Percentiles rank a stretch among this genome's conserved stretches.
phyloP scores from a whole-genome alignment of 2,329 filamentous ascomycete species.

The Metarhizium anisopliae region DNA sequence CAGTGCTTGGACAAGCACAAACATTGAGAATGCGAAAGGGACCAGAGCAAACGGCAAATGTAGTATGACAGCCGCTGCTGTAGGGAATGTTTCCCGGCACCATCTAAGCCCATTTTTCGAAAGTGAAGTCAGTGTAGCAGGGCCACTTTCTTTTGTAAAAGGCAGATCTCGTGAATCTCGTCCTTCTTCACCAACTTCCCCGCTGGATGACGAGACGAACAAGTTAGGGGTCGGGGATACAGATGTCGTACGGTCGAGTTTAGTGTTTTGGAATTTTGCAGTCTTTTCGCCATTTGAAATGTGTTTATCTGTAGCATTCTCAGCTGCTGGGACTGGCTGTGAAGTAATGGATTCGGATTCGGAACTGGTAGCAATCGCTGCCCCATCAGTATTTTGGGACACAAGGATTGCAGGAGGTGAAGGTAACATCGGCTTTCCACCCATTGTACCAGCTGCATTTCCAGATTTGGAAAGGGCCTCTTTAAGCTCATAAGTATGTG shows the following conservation, averaged over 20 bases:
- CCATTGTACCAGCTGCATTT: background rate
- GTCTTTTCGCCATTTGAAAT: background rate
- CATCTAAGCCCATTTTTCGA: conserved; percentile 39
- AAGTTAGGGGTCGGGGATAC: background rate
- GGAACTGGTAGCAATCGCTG: conserved; percentile 3
- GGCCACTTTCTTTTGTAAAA: conserved; percentile 8
- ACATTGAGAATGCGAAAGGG: conserved; percentile 67
- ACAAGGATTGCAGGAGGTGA: conserved; percentile 11
- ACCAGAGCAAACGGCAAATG: conserved; percentile 61
- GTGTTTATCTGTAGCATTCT: background rate
- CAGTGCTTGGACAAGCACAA: conserved; percentile 62
- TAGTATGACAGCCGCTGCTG: conserved; percentile 52
- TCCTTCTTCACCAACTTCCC: background rate
- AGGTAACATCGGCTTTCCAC: background rate
- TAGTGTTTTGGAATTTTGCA: background rate
- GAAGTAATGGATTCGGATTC: conserved; percentile 3
- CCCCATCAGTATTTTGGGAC: conserved; percentile 9
- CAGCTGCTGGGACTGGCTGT: background rate
- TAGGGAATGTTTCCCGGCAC: conserved; percentile 63
- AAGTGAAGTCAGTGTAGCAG: conserved; percentile 44
- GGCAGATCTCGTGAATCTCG: conserved; percentile 1
- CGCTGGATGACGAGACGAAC: background rate
- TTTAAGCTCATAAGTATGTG: conserved; percentile 1
- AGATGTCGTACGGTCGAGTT: background rate
- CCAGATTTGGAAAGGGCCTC: background rate